Evolutionary conservation across 1,139 yeast species (phyloP).

Genomic region (Scheffersomyces lignicola): DNA sequence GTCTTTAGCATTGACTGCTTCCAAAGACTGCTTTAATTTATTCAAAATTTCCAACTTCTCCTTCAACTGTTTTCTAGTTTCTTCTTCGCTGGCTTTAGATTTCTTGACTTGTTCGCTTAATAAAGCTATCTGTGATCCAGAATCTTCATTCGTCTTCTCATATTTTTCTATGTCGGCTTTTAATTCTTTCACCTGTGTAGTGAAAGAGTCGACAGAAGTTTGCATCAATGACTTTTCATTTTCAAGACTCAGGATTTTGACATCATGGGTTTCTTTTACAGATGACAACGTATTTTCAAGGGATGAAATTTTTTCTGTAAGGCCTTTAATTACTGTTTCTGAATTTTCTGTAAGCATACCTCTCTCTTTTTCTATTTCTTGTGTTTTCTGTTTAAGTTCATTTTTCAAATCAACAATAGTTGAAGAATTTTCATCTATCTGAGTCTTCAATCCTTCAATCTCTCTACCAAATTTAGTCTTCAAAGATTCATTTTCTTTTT

Average conservation of each 20-base stretch:
- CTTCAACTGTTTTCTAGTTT: neutral
- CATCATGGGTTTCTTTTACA: constrained; percentile 11
- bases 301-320: constrained; percentile 37
- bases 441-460: constrained; percentile 8
- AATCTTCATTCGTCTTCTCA: neutral
- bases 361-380: constrained; percentile 53
- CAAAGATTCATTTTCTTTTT: constrained; percentile 1
- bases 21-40: constrained; percentile 5
- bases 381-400: constrained; percentile 29
- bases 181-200: neutral
- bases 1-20: constrained; percentile 3
- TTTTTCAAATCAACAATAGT: constrained; percentile 12
- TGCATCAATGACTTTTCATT: constrained; percentile 8
- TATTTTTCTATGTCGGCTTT: constrained; percentile 6
- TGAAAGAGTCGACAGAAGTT: constrained; percentile 5
- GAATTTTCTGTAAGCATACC: constrained; percentile 48
- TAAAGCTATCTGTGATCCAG: neutral
- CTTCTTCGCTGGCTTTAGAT: neutral
- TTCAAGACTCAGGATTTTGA: constrained; percentile 7
- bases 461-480: constrained; percentile 8
- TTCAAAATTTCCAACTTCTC: constrained; percentile 5
- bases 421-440: constrained; percentile 11
- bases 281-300: constrained; percentile 10
- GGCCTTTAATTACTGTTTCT: constrained; percentile 48
- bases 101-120: neutral